A percentile compares a stretch with the other conserved stretches of the same genome.
Evolutionary conservation across 768 basidiomycete species (phyloP).

Genomic region (Pleurotus eryngii): DNA sequence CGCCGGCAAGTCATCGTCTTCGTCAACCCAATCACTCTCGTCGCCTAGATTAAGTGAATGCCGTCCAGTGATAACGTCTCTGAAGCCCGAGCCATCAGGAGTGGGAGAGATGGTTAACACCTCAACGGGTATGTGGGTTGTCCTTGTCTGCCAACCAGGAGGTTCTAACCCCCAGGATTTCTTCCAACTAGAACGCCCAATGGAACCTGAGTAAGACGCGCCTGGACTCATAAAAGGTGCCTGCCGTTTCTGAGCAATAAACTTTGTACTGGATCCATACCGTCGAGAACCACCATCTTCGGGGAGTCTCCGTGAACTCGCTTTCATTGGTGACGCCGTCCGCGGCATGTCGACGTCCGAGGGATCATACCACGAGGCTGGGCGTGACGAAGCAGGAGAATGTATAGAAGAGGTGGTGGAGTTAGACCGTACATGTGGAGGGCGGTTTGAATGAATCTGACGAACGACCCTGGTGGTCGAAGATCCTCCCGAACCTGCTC

Average conservation of each 20-base stretch:
- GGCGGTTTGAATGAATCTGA: slow-evolving; percentile 46
- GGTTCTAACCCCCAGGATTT: slow-evolving; percentile 87
- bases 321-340: slow-evolving; percentile 62
- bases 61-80: slow-evolving; percentile 80
- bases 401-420: slow-evolving; percentile 77
- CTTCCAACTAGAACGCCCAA: slow-evolving; percentile 81
- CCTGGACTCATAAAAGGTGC: slow-evolving; percentile 67
- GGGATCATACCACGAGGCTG: slow-evolving; percentile 72
- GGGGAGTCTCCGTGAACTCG: slow-evolving; percentile 6
- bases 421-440: slow-evolving; percentile 66
- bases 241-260: slow-evolving; percentile 78
- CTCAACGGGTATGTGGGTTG: slow-evolving; percentile 69
- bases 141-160: slow-evolving; percentile 76
- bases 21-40: slow-evolving; percentile 87
- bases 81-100: slow-evolving; percentile 43
- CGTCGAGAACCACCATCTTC: slow-evolving; percentile 5
- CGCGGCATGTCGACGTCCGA: slow-evolving; percentile 67
- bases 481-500: slow-evolving; percentile 79
- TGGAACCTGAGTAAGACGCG: slow-evolving; percentile 27
- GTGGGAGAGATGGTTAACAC: slow-evolving; percentile 68
- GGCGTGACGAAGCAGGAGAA: slow-evolving; percentile 73
- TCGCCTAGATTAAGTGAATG: slow-evolving; percentile 60
- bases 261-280: slow-evolving; percentile 43
- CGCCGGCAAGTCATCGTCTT: slow-evolving; percentile 71
- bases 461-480: slow-evolving; percentile 79